Base-by-base conservation (phyloP, 2,329 filamentous ascomycete species). In the Hirsutella minnesotensis region DNA sequence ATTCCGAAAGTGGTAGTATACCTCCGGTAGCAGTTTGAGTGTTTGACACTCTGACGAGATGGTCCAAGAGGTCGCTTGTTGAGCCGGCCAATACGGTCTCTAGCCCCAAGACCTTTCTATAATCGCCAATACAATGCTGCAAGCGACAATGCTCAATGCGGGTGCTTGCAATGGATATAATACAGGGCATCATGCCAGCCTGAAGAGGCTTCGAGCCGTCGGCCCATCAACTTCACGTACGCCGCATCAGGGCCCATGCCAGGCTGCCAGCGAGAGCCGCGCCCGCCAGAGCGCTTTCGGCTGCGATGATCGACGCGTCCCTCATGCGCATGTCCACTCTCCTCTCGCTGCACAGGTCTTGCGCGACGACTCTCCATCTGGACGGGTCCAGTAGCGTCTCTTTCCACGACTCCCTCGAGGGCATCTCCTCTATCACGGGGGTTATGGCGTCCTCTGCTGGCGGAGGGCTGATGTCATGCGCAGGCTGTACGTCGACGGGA, bases 261-360 rank as follows among this genome's bases (percentile, higher is more conserved):
- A 82, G 52, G 33, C 75, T 60, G 30, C 72, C 73, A 41, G 73
- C 73, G 15, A 83, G 50, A 0, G 72, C 69, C 10, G 79, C 82
- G n/a, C 84, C 83, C 0, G 77, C 72, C 22, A 76, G 69, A 8
- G 75, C 78, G 43, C 82, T 75, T 60, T 88, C 77, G 30, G 86
- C 62, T 39, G 75, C 80, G 50, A 85, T 65, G n/a, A 81, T 61
- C 3, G 83, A 86, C 27, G 83, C 64, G 53, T 89, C 83, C 41
- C 76, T 73, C 68, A 85, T 84, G 36, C 75, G 74, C 47, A 86
- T 54, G 39, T 72, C 67, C 53, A 87, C 66, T 47, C 63, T 65
- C 50, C 78, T 69, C 44, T 86, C 78, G 60, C 82, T 86, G 61
- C 73, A 76, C 15, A 86, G 59, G 48, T 86, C 80, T 34, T 64